phyloP scores from a whole-genome alignment of 768 basidiomycete species.

The Dictyophora rubrovolvata region DNA sequence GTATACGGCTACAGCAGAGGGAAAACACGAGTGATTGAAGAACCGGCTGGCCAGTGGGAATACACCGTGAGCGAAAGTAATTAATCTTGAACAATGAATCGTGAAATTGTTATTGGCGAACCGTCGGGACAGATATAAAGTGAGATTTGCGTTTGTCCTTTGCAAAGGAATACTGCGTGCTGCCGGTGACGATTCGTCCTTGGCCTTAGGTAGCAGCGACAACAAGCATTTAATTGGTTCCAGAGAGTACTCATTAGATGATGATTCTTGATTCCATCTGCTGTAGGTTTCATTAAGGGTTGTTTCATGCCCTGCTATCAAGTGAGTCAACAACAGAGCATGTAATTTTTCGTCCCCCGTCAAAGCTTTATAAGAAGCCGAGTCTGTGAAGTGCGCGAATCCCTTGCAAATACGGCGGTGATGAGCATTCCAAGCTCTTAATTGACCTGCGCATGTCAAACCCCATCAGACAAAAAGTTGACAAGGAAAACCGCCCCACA shows the following conservation, averaged over 20 bases:
- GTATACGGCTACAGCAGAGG: constrained; percentile 62
- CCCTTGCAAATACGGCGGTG: constrained; percentile 64
- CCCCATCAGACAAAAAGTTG: neutral
- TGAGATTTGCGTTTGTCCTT: constrained; percentile 17
- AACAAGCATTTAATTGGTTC: constrained; percentile 27
- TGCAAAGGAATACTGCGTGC: constrained; percentile 26
- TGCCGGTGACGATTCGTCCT: constrained; percentile 5
- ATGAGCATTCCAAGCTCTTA: constrained; percentile 50
- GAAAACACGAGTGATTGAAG: constrained; percentile 76
- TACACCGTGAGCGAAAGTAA: constrained; percentile 59
- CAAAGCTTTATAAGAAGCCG: constrained; percentile 38
- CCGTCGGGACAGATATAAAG: constrained; percentile 36
- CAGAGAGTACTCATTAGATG: constrained; percentile 9
- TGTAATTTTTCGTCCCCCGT: constrained; percentile 47
- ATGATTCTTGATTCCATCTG: neutral
- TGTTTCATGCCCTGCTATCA: constrained; percentile 33
- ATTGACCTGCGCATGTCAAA: constrained; percentile 43
- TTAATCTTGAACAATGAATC: constrained; percentile 47
- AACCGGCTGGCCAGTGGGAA: constrained; percentile 70
- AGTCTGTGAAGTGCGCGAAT: constrained; percentile 37
- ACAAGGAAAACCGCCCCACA: constrained; percentile 34
- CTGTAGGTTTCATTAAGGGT: neutral
- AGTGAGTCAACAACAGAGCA: constrained; percentile 52
- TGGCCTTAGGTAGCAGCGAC: constrained; percentile 37
- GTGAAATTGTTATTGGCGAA: constrained; percentile 80